Conservation (phyloP, 2,329 filamentous ascomycete genomes). For the Pseudocercospora crystallina region DNA sequence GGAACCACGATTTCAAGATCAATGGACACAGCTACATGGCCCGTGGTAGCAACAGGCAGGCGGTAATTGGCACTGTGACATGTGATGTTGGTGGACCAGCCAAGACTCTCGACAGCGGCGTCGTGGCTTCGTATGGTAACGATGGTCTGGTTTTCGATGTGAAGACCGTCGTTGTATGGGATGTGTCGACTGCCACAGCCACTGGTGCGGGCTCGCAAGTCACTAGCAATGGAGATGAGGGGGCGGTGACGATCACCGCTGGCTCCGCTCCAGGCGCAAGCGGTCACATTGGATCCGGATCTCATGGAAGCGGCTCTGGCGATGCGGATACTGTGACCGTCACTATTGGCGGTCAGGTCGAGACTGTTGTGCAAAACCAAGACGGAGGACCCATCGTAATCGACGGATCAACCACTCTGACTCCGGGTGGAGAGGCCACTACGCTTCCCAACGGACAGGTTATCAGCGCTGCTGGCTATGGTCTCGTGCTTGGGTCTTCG, state of each 20-base stretch:
- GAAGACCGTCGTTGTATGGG: conserved; percentile 7
- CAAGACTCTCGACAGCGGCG: conserved; percentile 20
- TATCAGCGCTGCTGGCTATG: conserved; percentile 18
- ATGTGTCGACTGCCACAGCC: background rate
- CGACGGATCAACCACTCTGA: conserved; percentile 14
- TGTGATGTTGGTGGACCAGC: conserved; percentile 15
- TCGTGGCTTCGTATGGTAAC: conserved; percentile 17
- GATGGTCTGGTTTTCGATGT: conserved; percentile 18
- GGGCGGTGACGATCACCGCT: background rate
- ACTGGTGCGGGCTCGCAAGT: background rate
- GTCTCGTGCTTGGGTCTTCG: conserved; percentile 4
- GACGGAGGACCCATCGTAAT: conserved; percentile 17
- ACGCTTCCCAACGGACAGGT: conserved; percentile 16
- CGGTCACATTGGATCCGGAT: background rate
- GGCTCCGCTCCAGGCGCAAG: background rate
- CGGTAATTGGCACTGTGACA: conserved; percentile 21
- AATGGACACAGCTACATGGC: conserved; percentile 16
- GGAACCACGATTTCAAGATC: conserved; percentile 16
- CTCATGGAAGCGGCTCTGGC: background rate
- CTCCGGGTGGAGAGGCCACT: conserved; percentile 15
- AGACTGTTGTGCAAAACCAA: conserved; percentile 15
- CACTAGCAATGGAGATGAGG: background rate
- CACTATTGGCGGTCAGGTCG: conserved; percentile 10
- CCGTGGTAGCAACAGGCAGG: conserved; percentile 13
- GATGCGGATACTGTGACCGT: conserved; percentile 9